Evolutionary conservation across 805 yeast genomes (phyloP).

Genomic region (Saccharomycopsis fibuligera): DNA sequence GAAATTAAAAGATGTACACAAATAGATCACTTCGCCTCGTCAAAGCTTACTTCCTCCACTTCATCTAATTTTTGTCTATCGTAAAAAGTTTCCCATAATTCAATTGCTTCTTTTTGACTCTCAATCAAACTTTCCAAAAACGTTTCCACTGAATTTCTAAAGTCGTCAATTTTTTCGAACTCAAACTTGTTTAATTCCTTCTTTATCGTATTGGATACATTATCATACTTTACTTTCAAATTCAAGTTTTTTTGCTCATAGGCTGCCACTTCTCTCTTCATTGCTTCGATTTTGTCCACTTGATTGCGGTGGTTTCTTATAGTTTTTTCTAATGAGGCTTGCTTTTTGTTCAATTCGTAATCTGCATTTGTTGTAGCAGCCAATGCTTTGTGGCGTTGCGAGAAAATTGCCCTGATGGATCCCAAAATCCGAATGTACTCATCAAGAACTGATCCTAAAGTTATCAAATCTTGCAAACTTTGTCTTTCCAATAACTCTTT

Average conservation of each 20-base stretch:
- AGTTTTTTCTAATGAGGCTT: constrained; percentile 39
- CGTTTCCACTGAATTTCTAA: constrained; percentile 83
- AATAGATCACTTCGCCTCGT: neutral
- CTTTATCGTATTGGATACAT: constrained; percentile 59
- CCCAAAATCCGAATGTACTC: constrained; percentile 77
- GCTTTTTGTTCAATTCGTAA: constrained; percentile 42
- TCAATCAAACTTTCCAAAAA: constrained; percentile 87
- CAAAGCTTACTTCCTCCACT: constrained; percentile 10
- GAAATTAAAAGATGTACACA: neutral
- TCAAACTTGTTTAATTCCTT: constrained; percentile 64
- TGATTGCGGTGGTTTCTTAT: constrained; percentile 41
- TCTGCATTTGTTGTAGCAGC: constrained; percentile 40
- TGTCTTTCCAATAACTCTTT: constrained; percentile 71
- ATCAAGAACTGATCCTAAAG: constrained; percentile 80
- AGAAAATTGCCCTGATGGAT: constrained; percentile 66
- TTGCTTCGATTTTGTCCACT: constrained; percentile 52
- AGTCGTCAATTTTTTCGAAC: constrained; percentile 69
- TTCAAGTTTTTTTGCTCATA: constrained; percentile 46
- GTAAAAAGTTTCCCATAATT: constrained; percentile 84
- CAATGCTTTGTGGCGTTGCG: constrained; percentile 59
- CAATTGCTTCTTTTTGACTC: constrained; percentile 86
- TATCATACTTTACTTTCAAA: constrained; percentile 56
- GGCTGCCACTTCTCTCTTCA: constrained; percentile 53
- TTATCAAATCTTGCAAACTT: constrained; percentile 77
- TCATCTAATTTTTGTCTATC: constrained; percentile 31